phyloP scores from a whole-genome alignment of 441 rosid genomes.

The Euphorbia corollata region DNA sequence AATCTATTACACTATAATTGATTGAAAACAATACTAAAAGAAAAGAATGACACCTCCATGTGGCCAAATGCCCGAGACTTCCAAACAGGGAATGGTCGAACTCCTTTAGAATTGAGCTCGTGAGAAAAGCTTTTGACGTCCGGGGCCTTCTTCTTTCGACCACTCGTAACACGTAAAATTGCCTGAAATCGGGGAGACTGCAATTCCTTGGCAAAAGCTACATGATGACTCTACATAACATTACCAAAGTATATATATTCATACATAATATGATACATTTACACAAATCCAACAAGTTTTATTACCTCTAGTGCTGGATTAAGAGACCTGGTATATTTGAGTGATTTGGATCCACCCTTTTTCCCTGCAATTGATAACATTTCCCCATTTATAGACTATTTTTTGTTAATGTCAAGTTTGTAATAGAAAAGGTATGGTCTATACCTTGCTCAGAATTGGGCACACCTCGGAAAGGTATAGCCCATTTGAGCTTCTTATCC shows the following conservation, averaged over 20 bases:
- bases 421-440: too few species aligned
- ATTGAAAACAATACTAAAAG: too few species aligned
- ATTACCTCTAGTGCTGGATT: slow-evolving; percentile 67
- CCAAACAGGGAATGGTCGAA: slow-evolving; percentile 83
- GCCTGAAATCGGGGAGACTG: slow-evolving; percentile 92
- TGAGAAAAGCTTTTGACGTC: slow-evolving; percentile 95
- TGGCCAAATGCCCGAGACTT: slow-evolving; percentile 83
- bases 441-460: slow-evolving; percentile 37
- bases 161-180: slow-evolving; percentile 73
- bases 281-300: slow-evolving; percentile 7
- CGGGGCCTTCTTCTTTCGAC: slow-evolving; percentile 75
- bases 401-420: too few species aligned
- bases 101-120: slow-evolving; percentile 97
- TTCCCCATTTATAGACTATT: too few species aligned
- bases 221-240: slow-evolving; percentile 45
- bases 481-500: slow-evolving; percentile 30
- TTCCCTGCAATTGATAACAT: slow-evolving; percentile 32
- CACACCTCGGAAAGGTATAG: slow-evolving; percentile 28
- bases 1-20: too few species aligned
- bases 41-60: too few species aligned
- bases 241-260: neutral
- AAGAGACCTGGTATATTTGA: slow-evolving; percentile 33
- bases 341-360: slow-evolving; percentile 59
- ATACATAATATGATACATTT: neutral
- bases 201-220: slow-evolving; percentile 66